Evolutionary conservation across 306 rosid genomes (phyloP), one percentile per base, ranked within the genome.

Genomic region (Cucumis hystrix): DNA sequence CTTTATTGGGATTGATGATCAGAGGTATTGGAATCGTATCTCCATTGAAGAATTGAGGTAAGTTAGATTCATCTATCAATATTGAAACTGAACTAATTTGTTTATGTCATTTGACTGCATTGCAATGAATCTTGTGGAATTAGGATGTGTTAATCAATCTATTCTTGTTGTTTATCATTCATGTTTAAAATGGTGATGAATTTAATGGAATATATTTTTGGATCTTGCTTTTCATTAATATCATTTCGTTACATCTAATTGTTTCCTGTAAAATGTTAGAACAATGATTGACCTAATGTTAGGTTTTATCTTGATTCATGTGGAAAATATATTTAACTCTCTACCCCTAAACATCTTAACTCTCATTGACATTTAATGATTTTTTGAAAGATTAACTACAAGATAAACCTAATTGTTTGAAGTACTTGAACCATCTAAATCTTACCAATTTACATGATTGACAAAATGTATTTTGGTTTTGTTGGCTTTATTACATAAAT

Each of bases 1-100:
- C 25, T 23, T 96, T 39, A 96, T 98, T 0, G 97, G 98, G 65
- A 91, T 96, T 74, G 92, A 88, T 83, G 96, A 90, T 82, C 76
- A 91, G 5, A 88, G 96, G 79, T 90, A 90, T 79, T 90, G 96
- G 96, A 90, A 88, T 59, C 81, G 79, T 60, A 83, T 90, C 52
- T 84, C 89, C 8, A 54, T 67, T 5, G 56, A 67, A 54, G 81
- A 78, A 66, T 78, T 76, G 0, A 78, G 81, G 99, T 95, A 76
- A 84, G 87, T 92, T 74, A 85, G 86, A 30, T 81, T 69, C 68
- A 11, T 8, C 35, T 21, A 18, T 17, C 3, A 3, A 40, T 67
- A 43, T 18, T 16, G 23, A 30, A 18, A 51, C 3, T 35, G 54
- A 40, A 40, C 25, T 58, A 3, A 25, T 65, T 57, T 23, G 47